A percentile compares a stretch with the other conserved stretches of the same genome.
Conservation (phyloP, 139 green algal species). For the Astrephomene gubernaculifera region DNA sequence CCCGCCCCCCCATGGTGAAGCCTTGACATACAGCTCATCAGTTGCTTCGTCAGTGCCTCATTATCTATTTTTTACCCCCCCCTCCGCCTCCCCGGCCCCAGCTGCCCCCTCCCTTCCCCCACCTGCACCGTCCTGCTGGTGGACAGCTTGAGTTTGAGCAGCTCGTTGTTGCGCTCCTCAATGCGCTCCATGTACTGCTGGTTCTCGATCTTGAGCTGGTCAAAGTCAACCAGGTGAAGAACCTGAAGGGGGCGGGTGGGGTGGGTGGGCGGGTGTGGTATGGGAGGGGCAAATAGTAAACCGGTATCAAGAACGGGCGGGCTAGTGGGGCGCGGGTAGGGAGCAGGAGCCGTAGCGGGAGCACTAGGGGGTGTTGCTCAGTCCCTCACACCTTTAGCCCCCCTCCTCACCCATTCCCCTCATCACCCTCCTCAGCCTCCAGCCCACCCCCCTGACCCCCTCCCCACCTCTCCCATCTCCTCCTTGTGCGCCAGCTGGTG, state of each 20-base stretch:
- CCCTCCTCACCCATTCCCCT: background rate
- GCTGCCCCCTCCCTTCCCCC: background rate
- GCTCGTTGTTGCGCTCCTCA: constrained; percentile 87
- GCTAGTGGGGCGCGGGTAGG: too few relatives aligned
- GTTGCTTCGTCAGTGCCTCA: too few relatives aligned
- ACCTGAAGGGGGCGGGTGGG: constrained; percentile 36
- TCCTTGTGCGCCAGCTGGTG: constrained; percentile 83
- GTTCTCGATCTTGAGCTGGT: constrained; percentile 95
- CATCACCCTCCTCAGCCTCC: constrained; percentile 13
- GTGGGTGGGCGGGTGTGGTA: background rate
- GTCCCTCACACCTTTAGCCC: background rate
- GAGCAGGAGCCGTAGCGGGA: too few relatives aligned
- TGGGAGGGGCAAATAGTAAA: too few relatives aligned
- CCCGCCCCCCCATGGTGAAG: too few relatives aligned
- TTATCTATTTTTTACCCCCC: too few relatives aligned
- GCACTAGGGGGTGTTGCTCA: too few relatives aligned
- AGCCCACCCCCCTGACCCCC: too few relatives aligned
- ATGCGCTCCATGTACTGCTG: constrained; percentile 89
- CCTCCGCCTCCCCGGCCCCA: too few relatives aligned
- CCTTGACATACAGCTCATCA: too few relatives aligned
- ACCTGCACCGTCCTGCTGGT: constrained; percentile 82
- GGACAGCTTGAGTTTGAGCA: constrained; percentile 84
- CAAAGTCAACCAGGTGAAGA: constrained; percentile 88
- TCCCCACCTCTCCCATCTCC: constrained; percentile 78
- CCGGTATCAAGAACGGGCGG: too few relatives aligned